phyloP scores from a whole-genome alignment of 176 grass and related monocot genomes.

The Oryza brachyantha region DNA sequence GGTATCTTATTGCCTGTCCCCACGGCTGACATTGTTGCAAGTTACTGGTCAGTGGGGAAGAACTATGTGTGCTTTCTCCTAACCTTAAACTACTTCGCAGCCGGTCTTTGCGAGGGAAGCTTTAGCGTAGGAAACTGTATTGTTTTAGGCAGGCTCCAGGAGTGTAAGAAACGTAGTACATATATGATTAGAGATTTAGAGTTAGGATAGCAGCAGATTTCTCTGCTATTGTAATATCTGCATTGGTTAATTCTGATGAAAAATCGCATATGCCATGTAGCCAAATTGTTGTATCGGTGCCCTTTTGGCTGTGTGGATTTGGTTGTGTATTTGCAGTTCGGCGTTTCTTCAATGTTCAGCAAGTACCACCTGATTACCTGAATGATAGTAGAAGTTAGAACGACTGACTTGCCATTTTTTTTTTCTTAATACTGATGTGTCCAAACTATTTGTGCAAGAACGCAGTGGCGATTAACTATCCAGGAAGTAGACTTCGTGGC shows the following conservation, averaged over 20 bases:
- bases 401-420: too few species aligned
- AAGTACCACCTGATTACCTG: background rate
- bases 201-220: background rate
- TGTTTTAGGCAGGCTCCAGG: background rate
- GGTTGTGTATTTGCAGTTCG: conserved; percentile 2
- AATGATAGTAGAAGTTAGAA: too few species aligned
- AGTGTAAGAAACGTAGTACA: conserved; percentile 2
- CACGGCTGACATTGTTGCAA: background rate
- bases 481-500: too few species aligned
- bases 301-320: background rate
- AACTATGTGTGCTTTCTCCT: background rate
- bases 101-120: background rate
- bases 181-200: conserved; percentile 1
- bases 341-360: background rate
- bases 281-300: background rate
- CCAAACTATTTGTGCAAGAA: background rate
- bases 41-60: background rate
- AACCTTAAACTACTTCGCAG: background rate
- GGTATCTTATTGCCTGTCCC: background rate
- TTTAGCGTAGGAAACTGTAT: background rate
- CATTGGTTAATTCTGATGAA: background rate
- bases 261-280: background rate
- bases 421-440: background rate
- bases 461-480: background rate
- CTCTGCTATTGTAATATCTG: background rate